Percentiles rank a stretch among this genome's conserved stretches.
Conservation (phyloP, 1,139 yeast genomes). For the Dujonia santamariae region DNA sequence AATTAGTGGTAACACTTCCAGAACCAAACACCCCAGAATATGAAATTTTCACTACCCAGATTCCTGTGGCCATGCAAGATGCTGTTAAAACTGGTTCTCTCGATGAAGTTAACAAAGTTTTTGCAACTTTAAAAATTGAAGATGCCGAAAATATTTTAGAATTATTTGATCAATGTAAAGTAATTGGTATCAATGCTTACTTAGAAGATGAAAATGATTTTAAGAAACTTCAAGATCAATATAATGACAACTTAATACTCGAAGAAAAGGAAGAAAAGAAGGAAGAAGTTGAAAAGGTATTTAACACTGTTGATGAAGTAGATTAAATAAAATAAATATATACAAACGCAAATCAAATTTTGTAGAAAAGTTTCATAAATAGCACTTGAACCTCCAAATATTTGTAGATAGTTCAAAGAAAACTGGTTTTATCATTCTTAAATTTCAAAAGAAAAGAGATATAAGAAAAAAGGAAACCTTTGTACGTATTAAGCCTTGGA, state of each 20-base stretch:
- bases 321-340: background rate
- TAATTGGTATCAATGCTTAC: conserved; percentile 75
- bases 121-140: conserved; percentile 69
- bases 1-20: conserved; percentile 74
- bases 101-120: conserved; percentile 80
- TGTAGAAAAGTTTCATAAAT: too few species aligned
- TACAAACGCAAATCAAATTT: background rate
- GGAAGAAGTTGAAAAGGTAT: background rate
- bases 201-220: conserved; percentile 76
- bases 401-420: too few species aligned
- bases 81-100: conserved; percentile 73
- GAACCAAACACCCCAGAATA: conserved; percentile 51
- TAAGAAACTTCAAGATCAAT: conserved; percentile 53
- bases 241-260: conserved; percentile 31
- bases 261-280: conserved; percentile 13
- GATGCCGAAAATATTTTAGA: conserved; percentile 81
- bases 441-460: too few species aligned
- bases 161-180: conserved; percentile 75
- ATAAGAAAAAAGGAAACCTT: too few species aligned
- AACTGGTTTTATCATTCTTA: too few species aligned
- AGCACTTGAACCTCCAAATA: too few species aligned
- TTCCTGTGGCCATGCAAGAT: conserved; percentile 63
- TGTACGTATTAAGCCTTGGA: too few species aligned
- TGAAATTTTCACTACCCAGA: conserved; percentile 47
- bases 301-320: conserved; percentile 7